phyloP scores from a whole-genome alignment of 2,329 filamentous ascomycete species.

The Pseudocercospora macadamiae region DNA sequence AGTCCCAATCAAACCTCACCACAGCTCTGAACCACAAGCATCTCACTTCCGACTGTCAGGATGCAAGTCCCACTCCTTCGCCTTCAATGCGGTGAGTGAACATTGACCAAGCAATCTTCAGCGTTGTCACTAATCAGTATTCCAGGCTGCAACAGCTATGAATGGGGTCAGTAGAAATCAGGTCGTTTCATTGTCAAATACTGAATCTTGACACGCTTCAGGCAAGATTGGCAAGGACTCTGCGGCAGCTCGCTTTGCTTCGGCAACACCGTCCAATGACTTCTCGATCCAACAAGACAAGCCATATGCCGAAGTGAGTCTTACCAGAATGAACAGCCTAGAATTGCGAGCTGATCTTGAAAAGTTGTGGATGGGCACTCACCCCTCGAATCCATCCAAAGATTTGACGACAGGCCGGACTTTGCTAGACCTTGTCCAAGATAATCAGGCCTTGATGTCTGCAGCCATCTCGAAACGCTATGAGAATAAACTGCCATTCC shows the following conservation, averaged over 20 bases:
- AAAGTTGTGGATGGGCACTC: slow-evolving; percentile 98
- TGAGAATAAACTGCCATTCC: slow-evolving; percentile 77
- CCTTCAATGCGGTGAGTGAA: slow-evolving; percentile 69
- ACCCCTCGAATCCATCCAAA: slow-evolving; percentile 92
- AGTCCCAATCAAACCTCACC: too few relatives aligned
- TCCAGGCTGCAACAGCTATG: slow-evolving; percentile 92
- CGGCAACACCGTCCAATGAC: slow-evolving; percentile 74
- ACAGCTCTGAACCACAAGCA: too few relatives aligned
- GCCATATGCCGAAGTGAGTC: slow-evolving; percentile 85
- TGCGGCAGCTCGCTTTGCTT: slow-evolving; percentile 85
- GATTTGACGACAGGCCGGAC: slow-evolving; percentile 82
- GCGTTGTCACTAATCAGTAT: not conserved
- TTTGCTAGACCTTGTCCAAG: slow-evolving; percentile 82
- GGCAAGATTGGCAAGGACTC: slow-evolving; percentile 87
- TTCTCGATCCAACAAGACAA: slow-evolving; percentile 82
- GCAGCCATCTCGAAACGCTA: slow-evolving; percentile 73
- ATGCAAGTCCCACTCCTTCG: slow-evolving; percentile 83
- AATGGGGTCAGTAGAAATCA: slow-evolving; percentile 70
- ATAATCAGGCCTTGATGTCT: slow-evolving; percentile 83
- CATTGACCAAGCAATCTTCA: not conserved
- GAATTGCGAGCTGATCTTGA: slow-evolving; percentile 28
- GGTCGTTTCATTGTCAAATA: not conserved
- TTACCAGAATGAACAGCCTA: not conserved
- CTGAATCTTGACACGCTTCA: slow-evolving; percentile 36
- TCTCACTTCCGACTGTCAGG: too few relatives aligned